phyloP scores from a whole-genome alignment of 1,139 yeast genomes.

The Sugiyamaella xylanicola region DNA sequence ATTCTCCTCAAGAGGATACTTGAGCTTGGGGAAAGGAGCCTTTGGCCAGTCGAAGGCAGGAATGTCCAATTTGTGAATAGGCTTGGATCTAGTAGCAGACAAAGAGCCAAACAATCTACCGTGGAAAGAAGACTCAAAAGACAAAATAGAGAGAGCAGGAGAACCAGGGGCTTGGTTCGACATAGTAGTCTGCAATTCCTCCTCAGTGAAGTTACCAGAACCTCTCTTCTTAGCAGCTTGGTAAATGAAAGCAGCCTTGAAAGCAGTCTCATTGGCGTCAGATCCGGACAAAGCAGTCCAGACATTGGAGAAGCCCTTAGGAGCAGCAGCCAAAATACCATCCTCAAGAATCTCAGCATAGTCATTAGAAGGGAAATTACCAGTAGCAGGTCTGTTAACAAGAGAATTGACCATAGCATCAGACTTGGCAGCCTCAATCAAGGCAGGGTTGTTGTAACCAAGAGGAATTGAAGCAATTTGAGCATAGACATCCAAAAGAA shows the following conservation, averaged over 20 bases:
- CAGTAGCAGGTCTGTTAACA: slow-evolving; percentile 76
- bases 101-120: slow-evolving; percentile 82
- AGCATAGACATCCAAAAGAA: slow-evolving; percentile 67
- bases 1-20: slow-evolving; percentile 67
- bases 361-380: slow-evolving; percentile 71
- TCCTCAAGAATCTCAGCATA: slow-evolving; percentile 58
- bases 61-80: slow-evolving; percentile 79
- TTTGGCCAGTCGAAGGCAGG: slow-evolving; percentile 89
- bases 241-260: slow-evolving; percentile 81
- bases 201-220: slow-evolving; percentile 53
- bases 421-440: slow-evolving; percentile 61
- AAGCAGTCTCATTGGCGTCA: slow-evolving; percentile 82
- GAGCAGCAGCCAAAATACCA: slow-evolving; percentile 40
- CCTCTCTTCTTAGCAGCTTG: slow-evolving; percentile 64
- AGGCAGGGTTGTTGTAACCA: slow-evolving; percentile 77
- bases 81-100: slow-evolving; percentile 77
- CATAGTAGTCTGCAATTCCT: slow-evolving; percentile 66
- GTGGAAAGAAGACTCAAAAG: slow-evolving; percentile 77
- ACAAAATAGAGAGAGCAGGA: slow-evolving; percentile 70
- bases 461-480: slow-evolving; percentile 78
- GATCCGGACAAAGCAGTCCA: slow-evolving; percentile 85
- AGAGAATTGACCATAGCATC: slow-evolving; percentile 67
- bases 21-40: slow-evolving; percentile 74
- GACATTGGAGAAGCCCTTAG: slow-evolving; percentile 38
- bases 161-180: slow-evolving; percentile 69